A percentile compares a stretch with the other conserved stretches of the same genome.
Conservation (phyloP, 176 grass and related monocot species). For the Panicum miliaceum region DNA sequence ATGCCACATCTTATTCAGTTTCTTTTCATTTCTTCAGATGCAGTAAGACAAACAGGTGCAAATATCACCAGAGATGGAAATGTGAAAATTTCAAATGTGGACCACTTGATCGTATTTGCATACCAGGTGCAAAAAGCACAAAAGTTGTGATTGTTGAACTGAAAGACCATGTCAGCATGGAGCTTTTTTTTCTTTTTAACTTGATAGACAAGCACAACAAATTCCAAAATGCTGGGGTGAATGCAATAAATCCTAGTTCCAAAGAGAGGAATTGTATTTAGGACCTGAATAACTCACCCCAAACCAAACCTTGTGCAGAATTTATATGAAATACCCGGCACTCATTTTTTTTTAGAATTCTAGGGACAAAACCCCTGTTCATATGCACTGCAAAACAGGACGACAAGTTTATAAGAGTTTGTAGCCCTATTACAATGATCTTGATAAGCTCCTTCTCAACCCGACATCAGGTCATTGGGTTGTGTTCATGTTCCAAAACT, state of each 20-base stretch:
- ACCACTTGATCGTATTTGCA: no score
- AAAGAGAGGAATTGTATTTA: not conserved
- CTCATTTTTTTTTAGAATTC: not conserved
- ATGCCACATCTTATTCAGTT: not conserved
- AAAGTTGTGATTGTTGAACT: not conserved
- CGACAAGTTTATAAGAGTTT: not conserved
- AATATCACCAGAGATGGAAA: not conserved
- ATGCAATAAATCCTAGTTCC: not conserved
- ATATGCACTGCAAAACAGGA: no score
- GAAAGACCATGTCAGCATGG: not conserved
- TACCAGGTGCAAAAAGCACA: no score
- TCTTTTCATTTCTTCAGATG: not conserved
- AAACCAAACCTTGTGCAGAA: not conserved
- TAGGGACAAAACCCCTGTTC: no score
- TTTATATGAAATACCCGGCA: not conserved
- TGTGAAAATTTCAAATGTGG: no score
- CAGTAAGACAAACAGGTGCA: not conserved
- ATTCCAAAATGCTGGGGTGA: not conserved
- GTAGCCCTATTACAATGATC: not conserved
- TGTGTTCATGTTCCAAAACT: no score
- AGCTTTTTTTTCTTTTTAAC: not conserved
- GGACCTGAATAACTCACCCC: not conserved
- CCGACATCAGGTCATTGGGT: not conserved
- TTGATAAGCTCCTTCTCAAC: not conserved
- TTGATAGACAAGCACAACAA: not conserved